Evolutionary conservation across 352 stramenopile genomes (phyloP).

Genomic region (Pythium brassicae): DNA sequence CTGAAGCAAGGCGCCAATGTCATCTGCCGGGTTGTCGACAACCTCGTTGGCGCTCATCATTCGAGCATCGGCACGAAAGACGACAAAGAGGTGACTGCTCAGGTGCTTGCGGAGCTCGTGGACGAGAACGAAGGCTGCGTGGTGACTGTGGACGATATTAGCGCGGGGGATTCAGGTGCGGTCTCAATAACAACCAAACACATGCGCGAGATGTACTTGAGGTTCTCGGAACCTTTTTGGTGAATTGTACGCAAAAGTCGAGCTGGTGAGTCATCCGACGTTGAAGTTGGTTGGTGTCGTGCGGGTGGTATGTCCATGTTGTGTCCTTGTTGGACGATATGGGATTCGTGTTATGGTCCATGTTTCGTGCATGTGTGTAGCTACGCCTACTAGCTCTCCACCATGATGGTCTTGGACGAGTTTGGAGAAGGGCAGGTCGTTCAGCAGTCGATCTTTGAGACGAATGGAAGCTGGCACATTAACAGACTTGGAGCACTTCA

Average conservation of each 20-base stretch:
- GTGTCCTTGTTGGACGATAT: no score
- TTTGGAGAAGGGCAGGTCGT: slow-evolving; percentile 10
- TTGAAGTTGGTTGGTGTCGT: no score
- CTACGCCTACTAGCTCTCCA: slow-evolving; percentile 19
- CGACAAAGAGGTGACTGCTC: no score
- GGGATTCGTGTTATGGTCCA: slow-evolving; percentile 1
- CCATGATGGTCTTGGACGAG: slow-evolving; percentile 21
- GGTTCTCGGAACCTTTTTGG: slow-evolving; percentile 9
- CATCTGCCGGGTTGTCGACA: no score
- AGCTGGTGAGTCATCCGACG: no score
- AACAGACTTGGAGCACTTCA: slow-evolving; percentile 12
- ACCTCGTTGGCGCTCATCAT: no score
- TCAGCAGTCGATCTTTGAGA: slow-evolving; percentile 16
- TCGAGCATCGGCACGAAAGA: no score
- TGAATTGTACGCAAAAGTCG: slow-evolving; percentile 18
- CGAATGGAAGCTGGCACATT: slow-evolving; percentile 21
- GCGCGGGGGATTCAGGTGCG: slow-evolving; percentile 1
- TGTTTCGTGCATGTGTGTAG: no score
- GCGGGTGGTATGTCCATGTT: no score
- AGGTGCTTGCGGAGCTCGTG: neutral
- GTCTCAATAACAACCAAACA: slow-evolving; percentile 6
- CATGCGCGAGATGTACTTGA: slow-evolving; percentile 7
- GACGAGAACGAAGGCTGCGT: neutral
- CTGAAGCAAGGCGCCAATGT: no score
- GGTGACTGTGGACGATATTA: slow-evolving; percentile 8